Conservation (phyloP, 345 rosid genomes). For the Microthlaspi erraticum region DNA sequence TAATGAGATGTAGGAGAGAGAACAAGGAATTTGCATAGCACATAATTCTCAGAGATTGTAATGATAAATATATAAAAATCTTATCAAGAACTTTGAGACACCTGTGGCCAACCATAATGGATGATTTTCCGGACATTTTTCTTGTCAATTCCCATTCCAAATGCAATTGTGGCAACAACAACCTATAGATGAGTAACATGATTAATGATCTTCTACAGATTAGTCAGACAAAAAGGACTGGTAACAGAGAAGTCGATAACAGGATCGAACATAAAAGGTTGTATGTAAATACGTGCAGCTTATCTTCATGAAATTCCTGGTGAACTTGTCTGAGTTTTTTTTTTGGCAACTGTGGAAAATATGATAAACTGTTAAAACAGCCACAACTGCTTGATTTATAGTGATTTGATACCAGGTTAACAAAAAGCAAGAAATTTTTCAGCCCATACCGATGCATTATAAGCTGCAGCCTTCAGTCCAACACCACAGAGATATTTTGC, state of each 20-base stretch:
- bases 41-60: not conserved
- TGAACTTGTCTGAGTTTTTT: constrained; percentile 77
- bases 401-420: constrained; percentile 14
- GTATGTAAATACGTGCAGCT: constrained; percentile 58
- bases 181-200: constrained; percentile 52
- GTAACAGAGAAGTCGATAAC: constrained; percentile 12
- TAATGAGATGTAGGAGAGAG: constrained; percentile 14
- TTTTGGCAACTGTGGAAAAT: constrained; percentile 67
- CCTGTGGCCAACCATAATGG: constrained; percentile 99
- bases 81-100: constrained; percentile 25
- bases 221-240: not conserved
- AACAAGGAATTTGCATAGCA: not conserved
- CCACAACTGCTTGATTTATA: constrained; percentile 13
- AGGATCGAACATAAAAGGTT: constrained; percentile 6
- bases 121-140: constrained; percentile 75
- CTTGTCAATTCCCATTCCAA: constrained; percentile 97
- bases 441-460: constrained; percentile 71
- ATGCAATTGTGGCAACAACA: constrained; percentile 89
- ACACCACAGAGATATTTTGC: constrained; percentile 64
- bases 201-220: not conserved
- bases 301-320: constrained; percentile 73
- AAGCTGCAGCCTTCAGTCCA: constrained; percentile 91
- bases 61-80: not conserved
- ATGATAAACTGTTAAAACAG: constrained; percentile 23
- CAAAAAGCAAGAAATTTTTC: not conserved